Evolutionary conservation across 2,329 filamentous ascomycete species (phyloP).

Genomic region (Dothistroma septosporum): DNA sequence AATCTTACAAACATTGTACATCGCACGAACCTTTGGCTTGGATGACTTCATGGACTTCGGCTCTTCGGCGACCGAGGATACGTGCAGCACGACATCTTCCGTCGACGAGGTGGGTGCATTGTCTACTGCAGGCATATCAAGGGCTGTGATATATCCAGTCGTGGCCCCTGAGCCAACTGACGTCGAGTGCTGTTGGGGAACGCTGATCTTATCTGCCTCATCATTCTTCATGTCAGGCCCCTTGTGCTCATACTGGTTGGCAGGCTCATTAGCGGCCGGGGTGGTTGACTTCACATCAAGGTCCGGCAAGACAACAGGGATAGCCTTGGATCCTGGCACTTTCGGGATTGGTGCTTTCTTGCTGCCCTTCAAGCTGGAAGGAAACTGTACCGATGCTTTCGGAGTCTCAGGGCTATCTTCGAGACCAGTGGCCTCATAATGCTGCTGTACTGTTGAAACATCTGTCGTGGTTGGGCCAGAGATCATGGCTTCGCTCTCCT

Average conservation of each 20-base stretch:
- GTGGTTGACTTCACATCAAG: slow-evolving; percentile 2
- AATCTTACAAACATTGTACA: background rate
- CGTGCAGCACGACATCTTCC: background rate
- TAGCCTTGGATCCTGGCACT: slow-evolving; percentile 11
- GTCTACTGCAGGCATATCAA: slow-evolving; percentile 21
- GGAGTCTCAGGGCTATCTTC: background rate
- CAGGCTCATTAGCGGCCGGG: background rate
- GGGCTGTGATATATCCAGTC: slow-evolving; percentile 24
- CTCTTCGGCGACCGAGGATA: background rate
- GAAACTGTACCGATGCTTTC: background rate
- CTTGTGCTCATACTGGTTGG: background rate
- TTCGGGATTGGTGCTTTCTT: slow-evolving; percentile 16
- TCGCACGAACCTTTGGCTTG: slow-evolving; percentile 28
- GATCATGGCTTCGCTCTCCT: background rate
- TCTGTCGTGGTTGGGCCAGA: background rate
- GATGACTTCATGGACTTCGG: slow-evolving; percentile 15
- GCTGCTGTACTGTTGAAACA: background rate
- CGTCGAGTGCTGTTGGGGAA: slow-evolving; percentile 11
- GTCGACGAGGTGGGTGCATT: background rate
- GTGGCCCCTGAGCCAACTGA: slow-evolving; percentile 18
- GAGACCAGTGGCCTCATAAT: background rate
- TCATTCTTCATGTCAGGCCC: background rate
- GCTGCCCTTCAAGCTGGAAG: background rate
- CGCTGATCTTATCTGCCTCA: background rate
- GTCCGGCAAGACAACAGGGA: slow-evolving; percentile 8